Percentiles rank a stretch among this genome's conserved stretches.
phyloP scores from a whole-genome alignment of 208 protist genomes.

The Trypanosoma brucei region DNA sequence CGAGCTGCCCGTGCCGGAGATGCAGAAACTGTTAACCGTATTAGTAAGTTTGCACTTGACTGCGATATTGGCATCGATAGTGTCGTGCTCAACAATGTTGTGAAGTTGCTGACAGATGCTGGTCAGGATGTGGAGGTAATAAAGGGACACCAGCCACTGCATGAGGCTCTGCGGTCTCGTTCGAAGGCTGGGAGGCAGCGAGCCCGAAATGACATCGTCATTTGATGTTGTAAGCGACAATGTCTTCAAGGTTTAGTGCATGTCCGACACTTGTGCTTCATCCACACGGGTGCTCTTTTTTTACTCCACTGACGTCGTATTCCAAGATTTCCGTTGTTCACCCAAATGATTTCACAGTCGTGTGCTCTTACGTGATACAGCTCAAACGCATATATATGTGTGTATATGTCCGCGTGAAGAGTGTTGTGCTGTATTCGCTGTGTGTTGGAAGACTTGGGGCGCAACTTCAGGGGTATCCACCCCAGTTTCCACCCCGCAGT shows the following conservation, averaged over 20 bases:
- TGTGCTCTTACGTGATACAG: no score
- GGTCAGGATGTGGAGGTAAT: slow-evolving; percentile 69
- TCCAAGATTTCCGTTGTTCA: no score
- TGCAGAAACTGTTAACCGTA: slow-evolving; percentile 60
- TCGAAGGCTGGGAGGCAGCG: slow-evolving; percentile 75
- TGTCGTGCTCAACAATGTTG: slow-evolving; percentile 58
- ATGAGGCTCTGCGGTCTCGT: slow-evolving; percentile 74
- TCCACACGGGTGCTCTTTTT: no score
- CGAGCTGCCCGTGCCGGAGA: slow-evolving; percentile 73
- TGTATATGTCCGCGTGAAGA: no score
- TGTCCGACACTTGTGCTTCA: no score
- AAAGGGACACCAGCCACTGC: slow-evolving; percentile 65
- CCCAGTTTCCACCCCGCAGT: no score
- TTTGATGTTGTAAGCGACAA: slow-evolving; percentile 1
- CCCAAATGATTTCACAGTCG: no score
- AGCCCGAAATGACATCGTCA: slow-evolving; percentile 41
- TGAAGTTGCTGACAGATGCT: slow-evolving; percentile 60
- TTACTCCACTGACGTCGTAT: no score
- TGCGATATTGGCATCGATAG: slow-evolving; percentile 80
- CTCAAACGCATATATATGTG: no score
- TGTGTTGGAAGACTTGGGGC: no score
- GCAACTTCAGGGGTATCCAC: no score
- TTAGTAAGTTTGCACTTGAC: slow-evolving; percentile 77
- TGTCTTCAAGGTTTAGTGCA: neutral
- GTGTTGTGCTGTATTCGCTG: no score